Evolutionary conservation across 2,329 filamentous ascomycete genomes (phyloP).

Genomic region (Fusarium nematophilum): DNA sequence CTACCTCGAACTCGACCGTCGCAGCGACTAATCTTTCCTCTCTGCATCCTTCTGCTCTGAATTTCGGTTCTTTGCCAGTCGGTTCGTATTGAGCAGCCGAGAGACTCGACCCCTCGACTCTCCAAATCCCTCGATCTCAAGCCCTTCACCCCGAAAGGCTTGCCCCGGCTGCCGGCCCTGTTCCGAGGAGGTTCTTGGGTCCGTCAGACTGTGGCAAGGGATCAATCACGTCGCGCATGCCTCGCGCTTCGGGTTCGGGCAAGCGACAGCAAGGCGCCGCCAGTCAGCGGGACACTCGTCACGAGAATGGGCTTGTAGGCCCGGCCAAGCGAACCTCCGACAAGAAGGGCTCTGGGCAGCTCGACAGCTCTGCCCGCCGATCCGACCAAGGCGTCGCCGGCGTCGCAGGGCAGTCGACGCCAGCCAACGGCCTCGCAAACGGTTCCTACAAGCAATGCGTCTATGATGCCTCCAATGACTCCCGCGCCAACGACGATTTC

Average conservation of each 20-base stretch:
- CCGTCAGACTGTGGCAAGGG: constrained; percentile 50
- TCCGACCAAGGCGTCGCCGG: constrained; percentile 47
- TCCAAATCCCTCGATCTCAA: constrained; percentile 23
- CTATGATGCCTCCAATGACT: constrained; percentile 52
- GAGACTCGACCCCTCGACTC: constrained; percentile 23
- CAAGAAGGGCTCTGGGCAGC: constrained; percentile 60
- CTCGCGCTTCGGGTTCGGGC: constrained; percentile 68
- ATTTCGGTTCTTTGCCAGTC: constrained; percentile 19
- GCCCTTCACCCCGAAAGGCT: constrained; percentile 41
- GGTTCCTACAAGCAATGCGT: constrained; percentile 50
- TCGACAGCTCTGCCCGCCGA: constrained; percentile 54
- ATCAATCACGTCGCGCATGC: constrained; percentile 62
- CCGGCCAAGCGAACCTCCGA: constrained; percentile 53
- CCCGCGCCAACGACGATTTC: constrained; percentile 55
- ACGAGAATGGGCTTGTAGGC: constrained; percentile 89
- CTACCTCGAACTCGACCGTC: constrained; percentile 34
- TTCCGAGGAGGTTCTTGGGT: constrained; percentile 50
- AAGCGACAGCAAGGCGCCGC: constrained; percentile 72
- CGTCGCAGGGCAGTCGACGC: constrained; percentile 47
- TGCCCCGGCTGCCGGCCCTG: constrained; percentile 52
- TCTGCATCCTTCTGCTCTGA: constrained; percentile 19
- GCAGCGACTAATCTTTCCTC: constrained; percentile 36
- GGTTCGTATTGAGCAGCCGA: constrained; percentile 24
- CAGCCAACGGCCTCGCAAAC: constrained; percentile 47
- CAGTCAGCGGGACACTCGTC: constrained; percentile 77